Evolutionary conservation across 2,329 filamentous ascomycete genomes (phyloP).

Genomic region (Aquanectria penicillioides): DNA sequence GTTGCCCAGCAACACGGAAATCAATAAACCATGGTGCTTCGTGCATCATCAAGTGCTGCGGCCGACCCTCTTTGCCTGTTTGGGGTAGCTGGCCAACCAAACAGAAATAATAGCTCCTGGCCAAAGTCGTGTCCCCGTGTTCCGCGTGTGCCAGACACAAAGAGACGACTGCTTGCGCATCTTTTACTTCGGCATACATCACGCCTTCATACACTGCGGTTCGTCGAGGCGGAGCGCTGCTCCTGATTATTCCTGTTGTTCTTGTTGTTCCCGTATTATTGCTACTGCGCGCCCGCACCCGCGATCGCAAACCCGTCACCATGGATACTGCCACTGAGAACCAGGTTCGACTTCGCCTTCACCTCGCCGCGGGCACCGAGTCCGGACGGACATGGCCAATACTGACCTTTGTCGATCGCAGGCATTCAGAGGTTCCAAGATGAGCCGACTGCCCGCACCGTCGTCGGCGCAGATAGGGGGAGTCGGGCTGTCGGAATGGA

Average conservation of each 20-base stretch:
- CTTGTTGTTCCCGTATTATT: slow-evolving; percentile 39
- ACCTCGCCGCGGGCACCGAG: not conserved
- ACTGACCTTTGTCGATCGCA: slow-evolving; percentile 24
- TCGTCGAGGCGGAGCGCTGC: slow-evolving; percentile 46
- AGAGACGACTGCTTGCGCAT: slow-evolving; percentile 16
- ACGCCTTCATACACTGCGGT: slow-evolving; percentile 38
- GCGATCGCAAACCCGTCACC: slow-evolving; percentile 32
- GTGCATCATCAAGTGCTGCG: slow-evolving; percentile 38
- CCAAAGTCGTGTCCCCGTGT: slow-evolving; percentile 24
- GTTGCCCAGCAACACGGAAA: slow-evolving; percentile 32
- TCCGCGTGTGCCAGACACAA: slow-evolving; percentile 21
- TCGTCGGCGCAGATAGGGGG: slow-evolving; percentile 40
- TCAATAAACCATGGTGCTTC: slow-evolving; percentile 41
- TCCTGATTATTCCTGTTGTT: slow-evolving; percentile 47
- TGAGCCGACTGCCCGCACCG: slow-evolving; percentile 47
- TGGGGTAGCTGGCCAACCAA: slow-evolving; percentile 34
- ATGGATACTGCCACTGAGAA: slow-evolving; percentile 47
- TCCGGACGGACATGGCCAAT: not conserved
- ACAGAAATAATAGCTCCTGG: slow-evolving; percentile 39
- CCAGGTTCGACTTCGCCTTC: slow-evolving; percentile 35
- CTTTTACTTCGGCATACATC: slow-evolving; percentile 27
- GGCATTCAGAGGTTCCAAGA: slow-evolving; percentile 44
- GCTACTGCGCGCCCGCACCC: slow-evolving; percentile 34
- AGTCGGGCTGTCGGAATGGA: slow-evolving; percentile 64
- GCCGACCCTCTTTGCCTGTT: slow-evolving; percentile 16